These are phyloP conservation scores for Kregervanrija fluxuum DNA, from an alignment of 805 yeast species.

Conservation along the genomic window DNA sequence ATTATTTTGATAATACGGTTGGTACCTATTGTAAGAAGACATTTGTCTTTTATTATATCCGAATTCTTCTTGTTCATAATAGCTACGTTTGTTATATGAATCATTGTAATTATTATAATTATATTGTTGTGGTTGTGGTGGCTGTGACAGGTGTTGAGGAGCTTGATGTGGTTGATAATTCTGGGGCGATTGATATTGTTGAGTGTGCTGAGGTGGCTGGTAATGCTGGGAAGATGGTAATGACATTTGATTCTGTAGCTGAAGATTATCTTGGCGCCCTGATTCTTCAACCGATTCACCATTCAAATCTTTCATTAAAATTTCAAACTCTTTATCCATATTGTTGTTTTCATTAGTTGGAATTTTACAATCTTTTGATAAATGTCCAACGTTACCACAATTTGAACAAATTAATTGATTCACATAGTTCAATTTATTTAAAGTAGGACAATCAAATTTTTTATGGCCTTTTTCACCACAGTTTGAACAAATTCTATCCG, in stretches of 20 bases:
- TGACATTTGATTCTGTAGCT: not conserved
- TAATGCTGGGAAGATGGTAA: not conserved
- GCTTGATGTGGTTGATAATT: not conserved
- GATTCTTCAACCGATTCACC: constrained; percentile 18
- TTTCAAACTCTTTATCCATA: constrained; percentile 43
- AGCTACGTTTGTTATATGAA: not conserved
- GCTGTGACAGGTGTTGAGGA: constrained; percentile 6
- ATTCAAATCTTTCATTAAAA: constrained; percentile 43
- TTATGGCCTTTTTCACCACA: constrained; percentile 67
- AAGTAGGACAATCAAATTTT: constrained; percentile 52
- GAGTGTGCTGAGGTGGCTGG: not conserved
- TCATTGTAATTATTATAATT: not conserved
- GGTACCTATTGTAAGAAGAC: not conserved
- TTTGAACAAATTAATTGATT: constrained; percentile 58
- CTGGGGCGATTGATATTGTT: not conserved
- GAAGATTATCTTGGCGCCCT: not conserved
- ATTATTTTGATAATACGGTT: not conserved
- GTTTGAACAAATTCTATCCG: constrained; percentile 50
- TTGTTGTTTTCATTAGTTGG: constrained; percentile 17
- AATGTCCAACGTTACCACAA: constrained; percentile 83
- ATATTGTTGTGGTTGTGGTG: constrained; percentile 2
- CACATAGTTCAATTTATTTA: constrained; percentile 36
- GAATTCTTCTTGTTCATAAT: not conserved
- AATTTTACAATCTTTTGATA: constrained; percentile 75
- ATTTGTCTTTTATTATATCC: not conserved